These are phyloP conservation scores for Fraxinus platypoda DNA, from an alignment of 305 asterid genomes.

Conservation along the genomic window DNA sequence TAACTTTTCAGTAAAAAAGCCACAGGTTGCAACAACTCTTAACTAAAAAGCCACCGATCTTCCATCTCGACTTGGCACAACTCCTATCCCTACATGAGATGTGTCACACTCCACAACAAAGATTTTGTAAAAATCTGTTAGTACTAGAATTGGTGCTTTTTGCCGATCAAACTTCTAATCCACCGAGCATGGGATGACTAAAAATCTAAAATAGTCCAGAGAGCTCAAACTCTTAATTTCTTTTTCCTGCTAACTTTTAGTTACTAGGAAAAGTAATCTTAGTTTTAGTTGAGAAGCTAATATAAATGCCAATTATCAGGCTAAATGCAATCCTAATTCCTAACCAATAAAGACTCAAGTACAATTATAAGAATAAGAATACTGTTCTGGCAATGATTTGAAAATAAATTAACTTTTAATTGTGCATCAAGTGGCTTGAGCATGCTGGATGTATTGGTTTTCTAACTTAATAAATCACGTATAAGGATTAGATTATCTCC, in stretches of 20 bases:
- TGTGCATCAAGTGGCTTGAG: neutral
- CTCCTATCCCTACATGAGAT: neutral
- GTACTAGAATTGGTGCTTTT: neutral
- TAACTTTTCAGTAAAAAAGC: neutral
- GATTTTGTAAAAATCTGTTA: neutral
- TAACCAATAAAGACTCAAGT: neutral
- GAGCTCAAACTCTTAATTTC: neutral
- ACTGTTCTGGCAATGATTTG: neutral
- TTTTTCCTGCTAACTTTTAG: neutral
- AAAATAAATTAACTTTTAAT: neutral
- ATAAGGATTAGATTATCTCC: neutral
- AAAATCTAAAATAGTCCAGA: neutral
- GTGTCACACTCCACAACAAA: neutral
- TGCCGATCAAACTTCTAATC: neutral
- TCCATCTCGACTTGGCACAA: neutral
- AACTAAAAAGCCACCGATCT: neutral
- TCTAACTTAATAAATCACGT: neutral
- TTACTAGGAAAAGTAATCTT: neutral
- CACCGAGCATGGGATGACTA: neutral
- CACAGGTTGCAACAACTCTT: neutral
- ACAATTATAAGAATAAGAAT: neutral
- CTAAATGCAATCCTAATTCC: neutral
- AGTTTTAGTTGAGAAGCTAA: neutral
- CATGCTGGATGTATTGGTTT: neutral
- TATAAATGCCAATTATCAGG: neutral